phyloP scores from a whole-genome alignment of 192 early-diverging fungal genomes.

The Coemansia sp. region DNA sequence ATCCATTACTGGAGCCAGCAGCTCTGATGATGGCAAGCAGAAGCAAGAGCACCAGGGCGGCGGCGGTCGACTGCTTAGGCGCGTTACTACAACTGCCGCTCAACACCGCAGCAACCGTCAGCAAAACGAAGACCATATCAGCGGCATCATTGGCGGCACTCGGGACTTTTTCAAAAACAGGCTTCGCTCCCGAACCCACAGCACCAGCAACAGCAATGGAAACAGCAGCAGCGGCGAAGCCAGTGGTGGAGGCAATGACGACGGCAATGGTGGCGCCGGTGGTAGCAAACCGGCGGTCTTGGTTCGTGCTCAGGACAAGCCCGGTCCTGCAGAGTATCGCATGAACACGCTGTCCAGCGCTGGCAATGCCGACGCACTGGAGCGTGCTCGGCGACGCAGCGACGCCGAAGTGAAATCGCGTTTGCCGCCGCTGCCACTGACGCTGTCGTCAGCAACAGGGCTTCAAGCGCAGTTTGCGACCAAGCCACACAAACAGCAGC shows the following conservation, averaged over 20 bases:
- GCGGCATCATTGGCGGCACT: constrained; percentile 44
- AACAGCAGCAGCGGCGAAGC: neutral
- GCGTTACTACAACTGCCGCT: constrained; percentile 35
- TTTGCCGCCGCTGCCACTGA: constrained; percentile 8
- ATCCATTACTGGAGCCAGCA: neutral
- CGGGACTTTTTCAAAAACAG: constrained; percentile 45
- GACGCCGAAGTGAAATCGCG: constrained; percentile 48
- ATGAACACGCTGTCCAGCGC: neutral
- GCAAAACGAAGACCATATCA: constrained; percentile 7
- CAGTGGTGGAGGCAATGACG: no score
- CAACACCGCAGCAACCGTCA: constrained; percentile 14
- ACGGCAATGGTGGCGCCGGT: neutral
- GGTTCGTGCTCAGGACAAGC: neutral
- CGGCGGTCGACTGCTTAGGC: constrained; percentile 22
- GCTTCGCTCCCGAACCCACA: constrained; percentile 43
- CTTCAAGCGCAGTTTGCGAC: constrained; percentile 13
- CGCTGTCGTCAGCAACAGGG: constrained; percentile 20
- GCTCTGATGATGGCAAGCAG: neutral
- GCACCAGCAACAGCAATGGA: constrained; percentile 14
- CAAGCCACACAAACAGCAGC: neutral
- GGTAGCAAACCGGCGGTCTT: neutral
- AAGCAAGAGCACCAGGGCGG: neutral
- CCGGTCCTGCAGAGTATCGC: neutral
- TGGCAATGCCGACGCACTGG: neutral
- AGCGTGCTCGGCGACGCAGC: constrained; percentile 39